These are phyloP conservation scores for Tephrocybe rancida DNA, from an alignment of 768 basidiomycete species.

Conservation along the genomic window DNA sequence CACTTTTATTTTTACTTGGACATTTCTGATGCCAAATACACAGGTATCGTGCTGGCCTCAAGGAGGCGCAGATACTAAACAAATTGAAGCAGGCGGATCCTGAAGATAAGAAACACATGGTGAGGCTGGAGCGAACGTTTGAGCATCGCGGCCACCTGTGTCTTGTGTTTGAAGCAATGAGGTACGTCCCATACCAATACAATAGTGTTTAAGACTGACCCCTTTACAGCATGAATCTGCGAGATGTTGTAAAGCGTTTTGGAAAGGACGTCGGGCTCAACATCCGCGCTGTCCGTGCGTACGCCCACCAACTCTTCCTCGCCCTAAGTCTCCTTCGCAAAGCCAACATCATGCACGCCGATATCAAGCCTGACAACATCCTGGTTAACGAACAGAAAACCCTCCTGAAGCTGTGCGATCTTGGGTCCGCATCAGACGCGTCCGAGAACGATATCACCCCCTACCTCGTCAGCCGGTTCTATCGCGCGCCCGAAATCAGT, in stretches of 20 bases:
- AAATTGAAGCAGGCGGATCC: constrained; percentile 89
- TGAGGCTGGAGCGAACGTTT: constrained; percentile 92
- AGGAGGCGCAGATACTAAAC: constrained; percentile 88
- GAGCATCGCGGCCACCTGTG: constrained; percentile 98
- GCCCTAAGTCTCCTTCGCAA: constrained; percentile 84
- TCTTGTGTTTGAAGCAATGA: constrained; percentile 92
- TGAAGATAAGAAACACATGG: constrained; percentile 95
- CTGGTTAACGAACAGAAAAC: constrained; percentile 95
- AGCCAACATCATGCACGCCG: constrained; percentile 94
- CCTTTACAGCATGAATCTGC: constrained; percentile 85
- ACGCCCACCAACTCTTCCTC: constrained; percentile 94
- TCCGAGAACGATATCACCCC: constrained; percentile 97
- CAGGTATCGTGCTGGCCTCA: constrained; percentile 94
- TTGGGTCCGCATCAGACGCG: constrained; percentile 95
- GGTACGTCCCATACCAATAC: constrained; percentile 52
- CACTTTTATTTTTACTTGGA: constrained; percentile 1
- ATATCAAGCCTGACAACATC: constrained; percentile 99
- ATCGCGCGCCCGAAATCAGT: constrained; percentile 99
- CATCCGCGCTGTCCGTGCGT: constrained; percentile 97
- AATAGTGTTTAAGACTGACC: constrained; percentile 1
- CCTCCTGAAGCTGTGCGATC: constrained; percentile 89
- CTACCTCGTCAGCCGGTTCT: constrained; percentile 96
- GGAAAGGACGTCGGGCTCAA: constrained; percentile 98
- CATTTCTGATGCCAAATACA: constrained; percentile 2
- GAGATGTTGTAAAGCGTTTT: constrained; percentile 96